Conservation (phyloP, 1,284 basidiomycete genomes). For the Amylostereum areolatum region DNA sequence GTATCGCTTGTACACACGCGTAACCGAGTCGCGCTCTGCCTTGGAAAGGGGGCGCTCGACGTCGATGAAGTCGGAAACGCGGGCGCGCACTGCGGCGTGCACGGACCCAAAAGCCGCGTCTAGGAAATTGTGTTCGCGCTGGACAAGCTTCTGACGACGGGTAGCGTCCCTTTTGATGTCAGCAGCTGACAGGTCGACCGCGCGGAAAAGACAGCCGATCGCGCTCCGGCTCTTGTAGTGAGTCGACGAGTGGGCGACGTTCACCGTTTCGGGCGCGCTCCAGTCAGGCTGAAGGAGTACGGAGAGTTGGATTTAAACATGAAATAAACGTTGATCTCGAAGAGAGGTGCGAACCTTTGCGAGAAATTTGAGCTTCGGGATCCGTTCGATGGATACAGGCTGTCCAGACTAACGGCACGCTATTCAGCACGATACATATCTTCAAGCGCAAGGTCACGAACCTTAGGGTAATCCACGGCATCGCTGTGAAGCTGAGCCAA, state of each 20-base stretch:
- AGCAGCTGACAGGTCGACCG: slow-evolving; percentile 44
- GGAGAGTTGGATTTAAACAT: background rate
- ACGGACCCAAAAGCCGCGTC: slow-evolving; percentile 6
- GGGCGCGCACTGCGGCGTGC: slow-evolving; percentile 15
- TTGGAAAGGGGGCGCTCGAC: slow-evolving; percentile 4
- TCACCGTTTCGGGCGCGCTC: slow-evolving; percentile 55
- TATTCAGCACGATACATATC: background rate
- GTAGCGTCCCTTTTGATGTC: slow-evolving; percentile 14
- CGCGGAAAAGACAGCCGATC: slow-evolving; percentile 53
- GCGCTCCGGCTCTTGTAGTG: slow-evolving; percentile 48
- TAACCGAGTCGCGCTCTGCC: background rate
- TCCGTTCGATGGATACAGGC: slow-evolving; percentile 39
- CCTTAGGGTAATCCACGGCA: slow-evolving; percentile 61
- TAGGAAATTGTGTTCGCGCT: slow-evolving; percentile 16
- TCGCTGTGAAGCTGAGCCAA: slow-evolving; percentile 65
- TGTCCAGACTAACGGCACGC: slow-evolving; percentile 31
- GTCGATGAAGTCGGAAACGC: slow-evolving; percentile 21
- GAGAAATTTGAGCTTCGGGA: slow-evolving; percentile 39
- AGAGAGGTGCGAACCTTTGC: background rate
- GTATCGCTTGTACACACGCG: slow-evolving; percentile 7
- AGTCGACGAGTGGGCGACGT: slow-evolving; percentile 21
- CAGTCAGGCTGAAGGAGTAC: slow-evolving; percentile 45
- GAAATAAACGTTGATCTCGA: background rate
- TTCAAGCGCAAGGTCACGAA: background rate
- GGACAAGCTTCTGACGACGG: slow-evolving; percentile 11